These are phyloP conservation scores for Periconia sp. DNA, from an alignment of 2,329 filamentous ascomycete genomes.

Conservation along the genomic window DNA sequence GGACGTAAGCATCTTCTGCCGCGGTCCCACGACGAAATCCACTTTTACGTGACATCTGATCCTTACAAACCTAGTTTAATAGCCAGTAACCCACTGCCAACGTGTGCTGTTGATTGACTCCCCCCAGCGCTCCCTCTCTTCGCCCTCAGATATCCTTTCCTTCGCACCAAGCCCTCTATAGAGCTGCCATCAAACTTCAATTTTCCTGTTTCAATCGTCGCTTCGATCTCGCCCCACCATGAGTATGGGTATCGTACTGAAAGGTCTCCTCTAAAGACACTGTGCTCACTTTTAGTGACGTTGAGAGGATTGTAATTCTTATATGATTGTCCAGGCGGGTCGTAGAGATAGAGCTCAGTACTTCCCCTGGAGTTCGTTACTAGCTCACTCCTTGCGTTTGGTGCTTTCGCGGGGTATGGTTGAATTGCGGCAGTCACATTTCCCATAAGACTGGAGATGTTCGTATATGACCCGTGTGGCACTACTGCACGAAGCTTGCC, in stretches of 20 bases:
- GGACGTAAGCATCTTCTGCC: too few species aligned
- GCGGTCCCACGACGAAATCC: too few species aligned
- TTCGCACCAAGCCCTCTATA: too few species aligned
- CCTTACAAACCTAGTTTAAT: too few species aligned
- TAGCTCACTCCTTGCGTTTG: slow-evolving; percentile 10
- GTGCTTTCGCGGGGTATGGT: slow-evolving; percentile 11
- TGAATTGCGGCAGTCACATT: slow-evolving; percentile 5
- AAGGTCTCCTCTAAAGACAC: neutral
- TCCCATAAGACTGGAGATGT: slow-evolving; percentile 14
- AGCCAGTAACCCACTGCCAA: too few species aligned
- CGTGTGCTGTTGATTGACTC: too few species aligned
- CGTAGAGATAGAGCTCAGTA: slow-evolving; percentile 3
- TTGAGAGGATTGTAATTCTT: neutral
- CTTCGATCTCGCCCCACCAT: neutral
- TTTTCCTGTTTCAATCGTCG: neutral
- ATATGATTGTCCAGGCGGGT: neutral
- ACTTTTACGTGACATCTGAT: too few species aligned
- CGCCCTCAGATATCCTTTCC: too few species aligned
- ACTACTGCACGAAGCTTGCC: slow-evolving; percentile 10
- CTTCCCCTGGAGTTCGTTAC: slow-evolving; percentile 11
- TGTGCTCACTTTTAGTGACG: neutral
- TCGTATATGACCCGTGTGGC: slow-evolving; percentile 18
- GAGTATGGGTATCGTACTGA: neutral
- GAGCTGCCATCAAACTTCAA: neutral
- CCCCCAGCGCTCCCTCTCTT: too few species aligned